Conservation (phyloP, 2,329 filamentous ascomycete species). For the Diaporthe sp. region DNA sequence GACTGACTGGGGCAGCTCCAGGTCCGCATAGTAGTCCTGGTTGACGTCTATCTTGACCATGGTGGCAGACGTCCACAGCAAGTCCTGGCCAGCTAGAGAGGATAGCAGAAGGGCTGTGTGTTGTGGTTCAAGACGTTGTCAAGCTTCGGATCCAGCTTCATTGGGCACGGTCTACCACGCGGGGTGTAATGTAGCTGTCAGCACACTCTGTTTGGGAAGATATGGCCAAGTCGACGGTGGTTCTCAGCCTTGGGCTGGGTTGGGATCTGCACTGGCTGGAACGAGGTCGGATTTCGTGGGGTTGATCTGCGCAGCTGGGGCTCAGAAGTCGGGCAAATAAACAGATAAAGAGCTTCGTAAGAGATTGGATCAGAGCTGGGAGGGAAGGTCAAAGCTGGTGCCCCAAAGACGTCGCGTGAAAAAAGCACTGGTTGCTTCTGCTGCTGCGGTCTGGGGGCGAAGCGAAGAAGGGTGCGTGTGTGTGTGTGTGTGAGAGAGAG, state of each 20-base stretch:
- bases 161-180: constrained; percentile 13
- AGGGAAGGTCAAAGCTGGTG: constrained; percentile 10
- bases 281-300: constrained; percentile 1
- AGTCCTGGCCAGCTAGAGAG: constrained; percentile 1
- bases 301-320: background rate
- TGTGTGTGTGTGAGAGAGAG: no score
- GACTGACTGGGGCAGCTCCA: constrained; percentile 76
- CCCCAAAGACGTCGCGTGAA: constrained; percentile 6
- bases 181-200: constrained; percentile 2
- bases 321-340: background rate
- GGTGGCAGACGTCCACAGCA: constrained; percentile 53
- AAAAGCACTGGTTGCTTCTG: constrained; percentile 11
- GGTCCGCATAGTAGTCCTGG: constrained; percentile 87
- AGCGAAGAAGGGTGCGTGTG: constrained; percentile 20
- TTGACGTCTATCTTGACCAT: constrained; percentile 78
- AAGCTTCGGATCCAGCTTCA: constrained; percentile 20
- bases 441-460: background rate
- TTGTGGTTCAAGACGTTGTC: constrained; percentile 5
- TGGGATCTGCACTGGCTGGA: constrained; percentile 6
- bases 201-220: background rate
- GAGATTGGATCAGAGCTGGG: constrained; percentile 6
- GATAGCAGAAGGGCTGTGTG: constrained; percentile 3
- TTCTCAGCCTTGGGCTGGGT: background rate
- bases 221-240: background rate
- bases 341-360: constrained; percentile 10